Evolutionary conservation across 1,284 basidiomycete genomes (phyloP).

Genomic region (Amylostereum chailletii): DNA sequence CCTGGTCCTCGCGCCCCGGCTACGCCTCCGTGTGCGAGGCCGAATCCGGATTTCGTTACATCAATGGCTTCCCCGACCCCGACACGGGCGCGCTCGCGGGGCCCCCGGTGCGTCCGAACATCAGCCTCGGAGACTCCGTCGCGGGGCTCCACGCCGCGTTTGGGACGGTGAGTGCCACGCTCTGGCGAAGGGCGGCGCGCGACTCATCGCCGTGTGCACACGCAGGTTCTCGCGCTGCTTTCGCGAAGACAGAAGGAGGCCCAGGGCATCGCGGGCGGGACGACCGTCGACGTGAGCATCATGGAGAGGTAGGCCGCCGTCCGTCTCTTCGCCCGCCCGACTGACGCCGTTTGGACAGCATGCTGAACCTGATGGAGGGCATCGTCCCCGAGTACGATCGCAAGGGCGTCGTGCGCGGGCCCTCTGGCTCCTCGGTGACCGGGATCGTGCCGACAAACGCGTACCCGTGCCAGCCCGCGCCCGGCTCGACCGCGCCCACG

Average conservation of each 20-base stretch:
- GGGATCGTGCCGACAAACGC: slow-evolving; percentile 69
- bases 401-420: slow-evolving; percentile 58
- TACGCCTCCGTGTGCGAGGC: slow-evolving; percentile 70
- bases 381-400: slow-evolving; percentile 70
- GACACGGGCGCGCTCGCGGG: slow-evolving; percentile 44
- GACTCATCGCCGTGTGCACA: not conserved
- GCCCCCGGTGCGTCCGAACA: slow-evolving; percentile 60
- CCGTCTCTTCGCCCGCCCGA: not conserved
- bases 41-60: slow-evolving; percentile 63
- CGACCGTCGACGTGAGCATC: slow-evolving; percentile 67
- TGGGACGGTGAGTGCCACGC: slow-evolving; percentile 38
- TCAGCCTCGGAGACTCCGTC: slow-evolving; percentile 62
- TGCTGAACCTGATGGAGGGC: slow-evolving; percentile 70
- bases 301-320: slow-evolving; percentile 45
- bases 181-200: slow-evolving; percentile 10
- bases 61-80: slow-evolving; percentile 55
- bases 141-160: slow-evolving; percentile 66
- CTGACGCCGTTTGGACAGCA: slow-evolving; percentile 25
- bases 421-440: slow-evolving; percentile 64
- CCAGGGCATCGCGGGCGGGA: slow-evolving; percentile 33
- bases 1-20: slow-evolving; percentile 59
- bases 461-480: slow-evolving; percentile 49
- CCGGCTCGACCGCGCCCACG: slow-evolving; percentile 29
- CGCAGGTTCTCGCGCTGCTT: slow-evolving; percentile 55
- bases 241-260: slow-evolving; percentile 32